Base-by-base conservation (phyloP, 306 rosid species). In the Erythrophleum fordii region DNA sequence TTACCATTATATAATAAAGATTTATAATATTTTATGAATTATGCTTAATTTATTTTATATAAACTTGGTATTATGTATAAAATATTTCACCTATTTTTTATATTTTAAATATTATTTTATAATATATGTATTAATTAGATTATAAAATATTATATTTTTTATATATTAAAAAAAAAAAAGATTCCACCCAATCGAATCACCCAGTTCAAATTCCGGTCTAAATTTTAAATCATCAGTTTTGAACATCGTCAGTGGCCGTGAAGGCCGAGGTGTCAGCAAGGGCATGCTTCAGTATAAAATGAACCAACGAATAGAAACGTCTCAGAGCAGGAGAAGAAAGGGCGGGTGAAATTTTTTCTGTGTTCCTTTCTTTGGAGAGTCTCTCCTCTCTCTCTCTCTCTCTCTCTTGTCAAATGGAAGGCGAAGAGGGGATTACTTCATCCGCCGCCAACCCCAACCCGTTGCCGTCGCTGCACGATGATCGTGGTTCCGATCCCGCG, bases 321-420 rank as follows among this genome's bases (percentile, higher is more conserved):
- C 2, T 59, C 37, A 5, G 66, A 59, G 66, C 37, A 26, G 66
- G 39, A 59, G 66, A 59, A 59, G 66, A 59, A 59, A 59, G 66
- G 66, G 66, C 66, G 66, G 37, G 66, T 26, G 12, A 59, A 26
- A 25, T 26, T 17, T 34, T 28, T 26, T 26, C 37, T 0, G 12
- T 37, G 8, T 12, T 59, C 37, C 66, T 13, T 59, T 12, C 66
- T 59, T 17, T 13, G 61, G 29, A 37, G 42, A 22, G 28, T 58
- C 64, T 58, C 64, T 25, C 6, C 22, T 17, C 42, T 29, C 68
- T 13, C 67, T 61, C 39, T 1, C n/a, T 6, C 51, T 46, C 76
- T 56, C 41, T 37, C 70, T 78, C 68, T 65, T 44, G 77, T 83
- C 31, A 58, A 44, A 95, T 95, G 99, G 94, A 93, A 76, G 89